These are phyloP conservation scores for Mycosarcoma maydis DNA, from an alignment of 1,284 basidiomycete species.

Conservation along the genomic window DNA sequence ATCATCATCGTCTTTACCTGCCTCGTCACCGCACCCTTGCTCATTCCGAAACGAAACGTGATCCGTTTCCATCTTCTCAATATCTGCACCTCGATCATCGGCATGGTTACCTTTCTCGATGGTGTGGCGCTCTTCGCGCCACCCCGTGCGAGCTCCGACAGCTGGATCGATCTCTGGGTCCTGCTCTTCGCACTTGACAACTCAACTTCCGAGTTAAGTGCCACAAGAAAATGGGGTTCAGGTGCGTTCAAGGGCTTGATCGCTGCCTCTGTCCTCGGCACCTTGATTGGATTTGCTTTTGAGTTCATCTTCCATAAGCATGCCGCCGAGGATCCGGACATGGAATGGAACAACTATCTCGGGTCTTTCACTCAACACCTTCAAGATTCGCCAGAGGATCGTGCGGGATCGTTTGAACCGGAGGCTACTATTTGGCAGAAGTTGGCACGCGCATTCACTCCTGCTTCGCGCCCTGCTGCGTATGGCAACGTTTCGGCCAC, in stretches of 20 bases:
- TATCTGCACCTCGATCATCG: conserved; percentile 54
- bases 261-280: conserved; percentile 50
- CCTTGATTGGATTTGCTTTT: conserved; percentile 49
- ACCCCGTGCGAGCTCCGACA: conserved; percentile 31
- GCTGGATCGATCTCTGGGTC: conserved; percentile 59
- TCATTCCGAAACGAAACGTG: conserved; percentile 28
- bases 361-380: conserved; percentile 49
- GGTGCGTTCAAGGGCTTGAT: conserved; percentile 60
- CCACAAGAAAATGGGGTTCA: conserved; percentile 49
- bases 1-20: conserved; percentile 44
- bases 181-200: conserved; percentile 48
- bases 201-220: conserved; percentile 20
- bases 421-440: conserved; percentile 43
- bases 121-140: conserved; percentile 56
- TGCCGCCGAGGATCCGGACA: conserved; percentile 51
- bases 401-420: conserved; percentile 56
- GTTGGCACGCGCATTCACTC: conserved; percentile 30
- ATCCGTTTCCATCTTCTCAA: conserved; percentile 56
- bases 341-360: conserved; percentile 60
- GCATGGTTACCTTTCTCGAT: conserved; percentile 51
- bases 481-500: conserved; percentile 41
- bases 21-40: conserved; percentile 51
- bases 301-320: conserved; percentile 52
- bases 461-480: conserved; percentile 25
- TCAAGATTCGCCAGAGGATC: conserved; percentile 6